Evolutionary conservation across 768 basidiomycete genomes (phyloP), one percentile per base, ranked within the genome.

Genomic region (Naganishia friedmannii): DNA sequence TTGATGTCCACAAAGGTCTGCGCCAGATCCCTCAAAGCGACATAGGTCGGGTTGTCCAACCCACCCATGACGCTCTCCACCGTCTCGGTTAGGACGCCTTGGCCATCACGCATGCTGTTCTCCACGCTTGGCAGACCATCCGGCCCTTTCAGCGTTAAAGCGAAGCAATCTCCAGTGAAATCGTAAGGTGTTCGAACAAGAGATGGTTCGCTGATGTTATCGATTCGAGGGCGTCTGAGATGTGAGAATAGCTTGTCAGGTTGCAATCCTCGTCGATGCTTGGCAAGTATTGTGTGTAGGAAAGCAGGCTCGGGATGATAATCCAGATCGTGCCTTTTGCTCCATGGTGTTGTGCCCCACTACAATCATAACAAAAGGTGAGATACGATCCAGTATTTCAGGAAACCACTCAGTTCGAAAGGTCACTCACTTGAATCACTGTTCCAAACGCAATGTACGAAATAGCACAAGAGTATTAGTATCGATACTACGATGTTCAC

Each of bases 251-350:
- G 73, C 66, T 77, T 79, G 51, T 72, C 72, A 9, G 75, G 70
- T 57, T 79, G 77, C 0, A 79, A 70, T 51, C 72, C 57, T 12
- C 67, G 54, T 39, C 74, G 72, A 58, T 82, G 80, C 71, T 83
- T 83, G 39, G 80, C 78, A 32, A 82, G 75, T 72, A 82, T 82
- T 32, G 79, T 79, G 65, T 82, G 82, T 23, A 79, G 70, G 73
- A 82, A 82, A 0, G 80, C 77, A 4, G 82, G 81, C 9, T 72
- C 72, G 0, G 80, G 78, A 58, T 78, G 80, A 29, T 74, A 74
- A 13, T 39, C 29, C 3, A 69, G 67, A 51, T 79, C 71, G 68
- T 74, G 66, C 13, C 54, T 31, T 13, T 75, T 69, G 19, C 71
- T 73, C n/a, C 57, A 29, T 6, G 78, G 78, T n/a, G 78, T 79